A percentile compares a stretch with the other conserved stretches of the same genome.
phyloP scores from a whole-genome alignment of 495 filamentous ascomycete genomes.

The Penicillium salamii region DNA sequence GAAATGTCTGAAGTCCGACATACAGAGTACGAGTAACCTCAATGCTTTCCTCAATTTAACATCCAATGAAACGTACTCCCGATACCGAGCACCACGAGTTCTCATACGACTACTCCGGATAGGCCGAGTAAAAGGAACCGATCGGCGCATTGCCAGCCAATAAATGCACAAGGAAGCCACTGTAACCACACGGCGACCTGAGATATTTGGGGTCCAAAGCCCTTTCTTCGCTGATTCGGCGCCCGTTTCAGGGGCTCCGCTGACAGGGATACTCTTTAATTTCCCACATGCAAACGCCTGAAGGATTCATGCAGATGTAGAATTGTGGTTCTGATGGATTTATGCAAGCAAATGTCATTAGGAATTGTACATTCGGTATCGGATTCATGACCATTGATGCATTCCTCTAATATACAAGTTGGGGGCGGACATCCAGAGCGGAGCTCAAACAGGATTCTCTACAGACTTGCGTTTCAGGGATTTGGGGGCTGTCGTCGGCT shows the following conservation, averaged over 20 bases:
- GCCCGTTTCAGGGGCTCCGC: neutral
- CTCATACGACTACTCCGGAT: no score
- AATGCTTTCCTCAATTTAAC: no score
- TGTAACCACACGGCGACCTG: neutral
- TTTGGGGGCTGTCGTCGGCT: neutral
- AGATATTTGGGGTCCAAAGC: neutral
- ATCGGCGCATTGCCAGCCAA: neutral
- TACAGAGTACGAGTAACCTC: no score
- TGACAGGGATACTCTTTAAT: conserved; percentile 2
- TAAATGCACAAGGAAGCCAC: neutral
- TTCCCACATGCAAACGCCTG: neutral
- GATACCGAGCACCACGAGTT: neutral
- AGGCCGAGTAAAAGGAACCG: neutral
- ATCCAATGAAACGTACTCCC: no score
- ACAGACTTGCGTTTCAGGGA: neutral
- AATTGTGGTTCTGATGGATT: neutral
- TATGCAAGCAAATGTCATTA: neutral
- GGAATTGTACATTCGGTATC: no score
- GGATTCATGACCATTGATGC: no score
- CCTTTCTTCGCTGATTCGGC: neutral
- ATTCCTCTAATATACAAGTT: neutral
- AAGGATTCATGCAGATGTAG: no score
- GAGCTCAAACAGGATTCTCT: conserved; percentile 9
- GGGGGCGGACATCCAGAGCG: conserved; percentile 22
- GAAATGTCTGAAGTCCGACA: no score